These are phyloP conservation scores for Maudiozyma pseudohumilis DNA, from an alignment of 805 yeast genomes.

Conservation along the genomic window DNA sequence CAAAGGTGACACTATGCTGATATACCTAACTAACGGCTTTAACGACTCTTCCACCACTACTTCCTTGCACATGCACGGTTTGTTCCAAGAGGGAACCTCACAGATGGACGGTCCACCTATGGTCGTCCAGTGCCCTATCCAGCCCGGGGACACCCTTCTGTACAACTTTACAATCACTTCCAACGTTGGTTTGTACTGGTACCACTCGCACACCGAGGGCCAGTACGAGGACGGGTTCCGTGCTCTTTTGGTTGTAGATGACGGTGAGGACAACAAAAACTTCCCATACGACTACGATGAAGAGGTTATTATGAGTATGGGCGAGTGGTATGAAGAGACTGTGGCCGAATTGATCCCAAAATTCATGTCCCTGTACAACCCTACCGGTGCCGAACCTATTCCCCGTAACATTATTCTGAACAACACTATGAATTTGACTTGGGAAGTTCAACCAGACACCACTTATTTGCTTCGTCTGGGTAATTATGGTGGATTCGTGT, in stretches of 20 bases:
- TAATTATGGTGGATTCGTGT: conserved; percentile 85
- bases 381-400: conserved; percentile 97
- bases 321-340: conserved; percentile 79
- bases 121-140: conserved; percentile 85
- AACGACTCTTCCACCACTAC: conserved; percentile 45
- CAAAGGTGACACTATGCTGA: conserved; percentile 68
- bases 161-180: conserved; percentile 80
- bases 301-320: conserved; percentile 55
- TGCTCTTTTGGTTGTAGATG: conserved; percentile 68
- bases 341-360: conserved; percentile 39
- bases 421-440: conserved; percentile 68
- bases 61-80: conserved; percentile 86
- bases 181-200: conserved; percentile 92
- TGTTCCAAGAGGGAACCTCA: conserved; percentile 60
- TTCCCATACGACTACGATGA: conserved; percentile 73
- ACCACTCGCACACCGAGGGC: conserved; percentile 86
- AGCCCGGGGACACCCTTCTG: conserved; percentile 61
- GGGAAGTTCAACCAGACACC: conserved; percentile 72
- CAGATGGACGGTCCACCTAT: conserved; percentile 88
- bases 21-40: conserved; percentile 70
- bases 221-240: conserved; percentile 93
- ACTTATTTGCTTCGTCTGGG: conserved; percentile 75
- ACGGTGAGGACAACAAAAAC: conserved; percentile 37
- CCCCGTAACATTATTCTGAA: conserved; percentile 75
- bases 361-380: conserved; percentile 70